Evolutionary conservation across 164 flowering plant genomes (phyloP), one percentile per base, ranked within the genome.

Genomic region (Vitis riparia): DNA sequence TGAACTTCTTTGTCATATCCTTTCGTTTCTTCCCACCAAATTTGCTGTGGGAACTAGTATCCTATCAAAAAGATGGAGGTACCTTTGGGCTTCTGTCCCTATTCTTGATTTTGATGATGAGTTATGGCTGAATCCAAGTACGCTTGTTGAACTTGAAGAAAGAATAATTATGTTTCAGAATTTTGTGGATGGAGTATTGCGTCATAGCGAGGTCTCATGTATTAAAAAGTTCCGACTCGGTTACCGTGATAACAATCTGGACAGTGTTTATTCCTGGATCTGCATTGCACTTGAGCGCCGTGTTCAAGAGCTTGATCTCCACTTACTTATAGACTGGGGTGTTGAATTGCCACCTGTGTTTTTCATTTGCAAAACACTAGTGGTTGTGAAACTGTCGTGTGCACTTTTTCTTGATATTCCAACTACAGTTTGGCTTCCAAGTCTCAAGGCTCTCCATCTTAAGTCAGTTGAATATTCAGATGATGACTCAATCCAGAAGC

Each of bases 391-490:
- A 57, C 19, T 78, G 50, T 32, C 60, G 47, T 37, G 61, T 44
- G 56, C 44, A 6, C 52, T 59, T 66, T 32, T 12, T 12, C 70
- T 75, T 9, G 52, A 68, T 6, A 55, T 63, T 2, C 77, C 80
- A 48, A 6, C 55, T 67, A 44, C 55, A 9, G 68, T 73, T 70
- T 51, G 37, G 27, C 72, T 78, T 30, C 70, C 78, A 4, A 12
- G 59, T 30, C 73, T 78, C 14, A 71, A 62, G 47, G 67, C 57
- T 15, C 63, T 75, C 11, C 60, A 59, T 47, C 78, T 79, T 47
- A 10, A 48, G 29, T 29, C 32, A 2, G 59, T 79, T 47, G 19
- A 49, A 10, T 68, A 66, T 57, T 44, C 52, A 3, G 66, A 69
- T 55, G 71, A 63, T 44, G 62, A 27, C 15, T 72, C 66, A 9